Evolutionary conservation across 2,329 filamentous ascomycete species (phyloP).

Genomic region (Alternaria longipes): DNA sequence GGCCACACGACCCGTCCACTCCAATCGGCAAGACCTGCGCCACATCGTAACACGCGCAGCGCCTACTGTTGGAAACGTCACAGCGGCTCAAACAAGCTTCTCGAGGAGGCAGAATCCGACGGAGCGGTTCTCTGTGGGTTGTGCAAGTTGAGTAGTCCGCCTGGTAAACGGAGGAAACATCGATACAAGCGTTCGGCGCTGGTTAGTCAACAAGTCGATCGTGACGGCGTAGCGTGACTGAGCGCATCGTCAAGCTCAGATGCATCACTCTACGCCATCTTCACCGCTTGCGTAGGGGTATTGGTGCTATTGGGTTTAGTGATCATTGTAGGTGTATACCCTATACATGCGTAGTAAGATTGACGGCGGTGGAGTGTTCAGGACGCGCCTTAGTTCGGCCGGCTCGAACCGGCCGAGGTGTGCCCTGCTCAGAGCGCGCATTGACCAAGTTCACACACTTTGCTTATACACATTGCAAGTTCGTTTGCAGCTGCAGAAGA

Average conservation of each 20-base stretch:
- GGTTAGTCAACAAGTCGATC: not conserved
- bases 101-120: not conserved
- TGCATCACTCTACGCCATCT: not conserved
- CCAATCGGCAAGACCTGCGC: not conserved
- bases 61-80: not conserved
- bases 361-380: not conserved
- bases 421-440: not conserved
- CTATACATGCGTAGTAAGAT: not conserved
- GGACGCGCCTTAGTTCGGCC: not conserved
- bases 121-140: not conserved
- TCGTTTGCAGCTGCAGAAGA: not conserved
- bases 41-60: not conserved
- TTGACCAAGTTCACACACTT: not conserved
- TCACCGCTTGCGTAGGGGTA: not conserved
- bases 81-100: not conserved
- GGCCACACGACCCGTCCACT: not conserved
- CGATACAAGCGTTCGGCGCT: not conserved
- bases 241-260: not conserved
- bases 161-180: not conserved
- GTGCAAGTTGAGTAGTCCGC: not conserved
- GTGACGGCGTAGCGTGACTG: not conserved
- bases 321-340: not conserved
- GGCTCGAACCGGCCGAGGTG: not conserved
- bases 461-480: not conserved
- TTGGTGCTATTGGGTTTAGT: not conserved